Conservation (phyloP, 169 alveolate genomes). For the Eimeria necatrix region DNA sequence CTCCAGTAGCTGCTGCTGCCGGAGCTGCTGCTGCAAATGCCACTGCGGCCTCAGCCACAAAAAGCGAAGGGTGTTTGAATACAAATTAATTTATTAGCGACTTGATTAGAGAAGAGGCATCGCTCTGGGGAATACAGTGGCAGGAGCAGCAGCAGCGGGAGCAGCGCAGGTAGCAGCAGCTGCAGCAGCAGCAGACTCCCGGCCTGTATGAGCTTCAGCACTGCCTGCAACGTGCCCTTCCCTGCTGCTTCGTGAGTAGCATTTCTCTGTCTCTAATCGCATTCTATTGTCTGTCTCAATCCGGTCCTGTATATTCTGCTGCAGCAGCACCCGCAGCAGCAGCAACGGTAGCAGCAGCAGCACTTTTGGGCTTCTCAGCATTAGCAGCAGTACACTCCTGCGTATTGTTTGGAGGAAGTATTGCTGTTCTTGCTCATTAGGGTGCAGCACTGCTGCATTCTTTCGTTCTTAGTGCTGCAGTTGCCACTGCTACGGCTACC, state of each 20-base stretch:
- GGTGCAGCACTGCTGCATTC: constrained; percentile 63
- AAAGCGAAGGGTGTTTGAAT: neutral
- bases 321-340: constrained; percentile 68
- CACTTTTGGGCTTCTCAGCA: constrained; percentile 52
- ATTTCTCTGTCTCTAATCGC: constrained; percentile 66
- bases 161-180: constrained; percentile 21
- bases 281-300: constrained; percentile 62
- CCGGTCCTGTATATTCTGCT: constrained; percentile 46
- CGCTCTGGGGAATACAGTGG: constrained; percentile 2
- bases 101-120: constrained; percentile 20
- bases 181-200: constrained; percentile 36
- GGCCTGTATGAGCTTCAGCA: constrained; percentile 33
- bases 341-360: constrained; percentile 67
- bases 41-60: neutral
- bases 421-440: constrained; percentile 27
- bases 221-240: constrained; percentile 65
- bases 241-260: constrained; percentile 68
- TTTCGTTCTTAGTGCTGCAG: constrained; percentile 40
- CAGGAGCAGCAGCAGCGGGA: constrained; percentile 36
- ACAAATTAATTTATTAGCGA: neutral
- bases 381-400: constrained; percentile 33
- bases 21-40: neutral
- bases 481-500: constrained; percentile 35
- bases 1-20: constrained; percentile 33
- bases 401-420: neutral